Evolutionary conservation across 2,329 filamentous ascomycete genomes (phyloP).

Genomic region (Alternaria sp.): DNA sequence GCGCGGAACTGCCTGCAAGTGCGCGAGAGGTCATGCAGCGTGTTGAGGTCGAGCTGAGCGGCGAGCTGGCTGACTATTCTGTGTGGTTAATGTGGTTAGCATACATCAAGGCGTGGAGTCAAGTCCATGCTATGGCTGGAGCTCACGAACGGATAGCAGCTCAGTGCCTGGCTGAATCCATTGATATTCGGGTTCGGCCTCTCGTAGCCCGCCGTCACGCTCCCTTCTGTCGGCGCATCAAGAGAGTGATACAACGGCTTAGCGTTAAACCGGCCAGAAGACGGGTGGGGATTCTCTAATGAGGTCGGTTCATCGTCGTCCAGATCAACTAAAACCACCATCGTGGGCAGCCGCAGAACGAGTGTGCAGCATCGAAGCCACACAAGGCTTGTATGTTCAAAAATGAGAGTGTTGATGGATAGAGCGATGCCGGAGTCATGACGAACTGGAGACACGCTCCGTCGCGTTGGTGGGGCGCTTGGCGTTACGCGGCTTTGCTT

Average conservation of each 20-base stretch:
- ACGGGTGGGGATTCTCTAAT: constrained; percentile 29
- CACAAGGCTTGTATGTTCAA: constrained; percentile 8
- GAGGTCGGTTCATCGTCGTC: constrained; percentile 51
- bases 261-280: constrained; percentile 26
- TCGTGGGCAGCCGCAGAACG: constrained; percentile 34
- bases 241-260: constrained; percentile 44
- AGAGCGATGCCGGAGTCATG: constrained; percentile 33
- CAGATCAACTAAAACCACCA: constrained; percentile 58
- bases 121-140: constrained; percentile 46
- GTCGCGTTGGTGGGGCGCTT: constrained; percentile 25
- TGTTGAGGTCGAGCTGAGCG: constrained; percentile 83
- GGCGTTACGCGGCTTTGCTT: constrained; percentile 18
- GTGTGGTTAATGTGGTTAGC: constrained; percentile 44
- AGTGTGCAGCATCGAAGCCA: constrained; percentile 43
- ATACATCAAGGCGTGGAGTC: constrained; percentile 35
- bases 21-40: constrained; percentile 81
- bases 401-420: constrained; percentile 9
- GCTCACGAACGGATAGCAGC: constrained; percentile 76
- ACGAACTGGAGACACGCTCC: constrained; percentile 21
- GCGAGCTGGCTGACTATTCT: constrained; percentile 82
- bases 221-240: constrained; percentile 14
- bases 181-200: constrained; percentile 64
- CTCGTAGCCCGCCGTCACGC: constrained; percentile 32
- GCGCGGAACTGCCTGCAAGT: constrained; percentile 83
- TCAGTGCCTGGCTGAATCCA: constrained; percentile 68